phyloP scores from a whole-genome alignment of 345 rosid genomes.

The Clausena lansium region DNA sequence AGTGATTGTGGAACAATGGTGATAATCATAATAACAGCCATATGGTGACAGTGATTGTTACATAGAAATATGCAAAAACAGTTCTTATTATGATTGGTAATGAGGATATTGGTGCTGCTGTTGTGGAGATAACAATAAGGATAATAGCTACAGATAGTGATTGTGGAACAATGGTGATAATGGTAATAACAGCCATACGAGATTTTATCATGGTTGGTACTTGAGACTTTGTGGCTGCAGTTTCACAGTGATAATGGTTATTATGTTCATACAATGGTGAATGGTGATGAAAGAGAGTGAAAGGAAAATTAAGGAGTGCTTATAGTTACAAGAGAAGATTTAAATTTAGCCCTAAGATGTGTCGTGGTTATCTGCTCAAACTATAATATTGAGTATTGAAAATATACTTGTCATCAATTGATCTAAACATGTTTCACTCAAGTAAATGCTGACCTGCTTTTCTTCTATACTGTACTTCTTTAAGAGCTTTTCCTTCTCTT shows the following conservation, averaged over 20 bases:
- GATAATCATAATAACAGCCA: background rate
- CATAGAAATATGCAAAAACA: no score
- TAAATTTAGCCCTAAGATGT: no score
- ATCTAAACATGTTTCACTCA: background rate
- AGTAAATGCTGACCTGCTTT: constrained; percentile 66
- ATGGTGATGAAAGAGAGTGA: background rate
- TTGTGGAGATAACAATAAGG: no score
- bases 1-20: background rate
- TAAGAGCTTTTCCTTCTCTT: constrained; percentile 64
- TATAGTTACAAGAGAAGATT: no score
- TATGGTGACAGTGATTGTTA: background rate
- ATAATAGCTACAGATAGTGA: background rate
- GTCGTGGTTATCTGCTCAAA: no score
- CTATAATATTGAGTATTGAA: background rate
- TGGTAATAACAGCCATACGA: background rate
- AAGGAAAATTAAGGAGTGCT: background rate
- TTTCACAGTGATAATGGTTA: background rate
- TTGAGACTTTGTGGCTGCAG: background rate
- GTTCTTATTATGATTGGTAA: background rate
- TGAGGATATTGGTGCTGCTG: background rate
- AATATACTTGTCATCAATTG: background rate
- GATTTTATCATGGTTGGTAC: background rate
- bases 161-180: background rate
- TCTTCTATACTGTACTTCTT: constrained; percentile 63
- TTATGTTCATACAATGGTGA: background rate